Percentiles rank a stretch among this genome's conserved stretches.
Conservation (phyloP, 78 protist species). For the Dictyostelium firmibasis region DNA sequence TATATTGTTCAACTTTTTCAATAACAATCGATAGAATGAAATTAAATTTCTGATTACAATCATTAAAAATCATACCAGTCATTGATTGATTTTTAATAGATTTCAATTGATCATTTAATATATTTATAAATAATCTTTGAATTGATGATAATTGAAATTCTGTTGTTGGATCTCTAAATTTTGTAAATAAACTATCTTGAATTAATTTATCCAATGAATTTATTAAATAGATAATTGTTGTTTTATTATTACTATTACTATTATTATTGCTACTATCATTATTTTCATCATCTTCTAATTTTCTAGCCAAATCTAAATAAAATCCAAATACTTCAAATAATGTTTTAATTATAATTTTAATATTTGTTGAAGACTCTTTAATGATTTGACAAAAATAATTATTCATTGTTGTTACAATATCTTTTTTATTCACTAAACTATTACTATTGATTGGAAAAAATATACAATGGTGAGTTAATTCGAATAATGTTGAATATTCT, state of each 20-base stretch:
- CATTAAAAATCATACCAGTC: background rate
- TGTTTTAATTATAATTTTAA: conserved; percentile 8
- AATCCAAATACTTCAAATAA: conserved; percentile 37
- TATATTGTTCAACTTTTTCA: background rate
- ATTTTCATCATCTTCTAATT: background rate
- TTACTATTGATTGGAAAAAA: background rate
- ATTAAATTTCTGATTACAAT: conserved; percentile 28
- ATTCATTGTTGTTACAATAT: background rate
- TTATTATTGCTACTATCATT: background rate
- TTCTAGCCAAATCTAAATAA: conserved; percentile 25
- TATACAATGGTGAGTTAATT: conserved; percentile 47
- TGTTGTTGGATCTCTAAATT: background rate
- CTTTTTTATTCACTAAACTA: background rate
- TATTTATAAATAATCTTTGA: conserved; percentile 18
- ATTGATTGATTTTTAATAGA: background rate
- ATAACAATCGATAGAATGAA: conserved; percentile 37
- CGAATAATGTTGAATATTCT: conserved; percentile 5
- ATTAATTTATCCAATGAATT: conserved; percentile 22
- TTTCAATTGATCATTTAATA: conserved; percentile 28
- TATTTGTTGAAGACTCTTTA: background rate
- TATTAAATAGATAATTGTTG: background rate
- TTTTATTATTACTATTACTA: background rate
- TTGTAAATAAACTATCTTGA: background rate
- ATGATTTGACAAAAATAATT: conserved; percentile 41
- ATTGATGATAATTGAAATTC: conserved; percentile 3